Conservation (phyloP, 768 basidiomycete genomes). For the Amanita polypyramis region DNA sequence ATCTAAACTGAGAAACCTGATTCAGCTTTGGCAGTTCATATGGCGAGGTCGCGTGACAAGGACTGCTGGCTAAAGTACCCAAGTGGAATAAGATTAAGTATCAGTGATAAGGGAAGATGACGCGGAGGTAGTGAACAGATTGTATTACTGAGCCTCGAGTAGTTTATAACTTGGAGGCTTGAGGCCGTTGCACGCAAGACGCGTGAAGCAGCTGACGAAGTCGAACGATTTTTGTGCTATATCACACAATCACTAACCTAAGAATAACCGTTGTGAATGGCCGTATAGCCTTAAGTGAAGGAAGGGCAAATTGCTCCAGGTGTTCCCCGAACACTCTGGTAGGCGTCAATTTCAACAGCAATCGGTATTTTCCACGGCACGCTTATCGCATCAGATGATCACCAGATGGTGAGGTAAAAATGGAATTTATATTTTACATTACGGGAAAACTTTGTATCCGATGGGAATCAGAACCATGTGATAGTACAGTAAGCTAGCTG, state of each 20-base stretch:
- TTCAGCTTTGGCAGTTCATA: not conserved
- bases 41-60: not conserved
- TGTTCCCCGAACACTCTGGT: conserved; percentile 1
- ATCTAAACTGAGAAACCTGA: too few relatives aligned
- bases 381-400: not conserved
- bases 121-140: not conserved
- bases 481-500: conserved; percentile 3
- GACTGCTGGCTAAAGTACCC: not conserved
- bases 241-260: not conserved
- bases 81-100: not conserved
- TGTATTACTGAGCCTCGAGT: not conserved
- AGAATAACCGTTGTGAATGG: not conserved
- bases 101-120: not conserved
- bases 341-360: not conserved
- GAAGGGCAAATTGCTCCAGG: not conserved
- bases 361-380: not conserved
- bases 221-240: not conserved
- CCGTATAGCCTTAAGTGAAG: not conserved
- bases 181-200: too few relatives aligned
- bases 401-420: not conserved
- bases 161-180: too few relatives aligned
- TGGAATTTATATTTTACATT: not conserved
- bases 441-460: not conserved
- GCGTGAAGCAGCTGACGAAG: not conserved
- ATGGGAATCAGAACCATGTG: conserved; percentile 1